Evolutionary conservation across 768 basidiomycete species (phyloP), one percentile per base, ranked within the genome.

Genomic region (Chalciporus piperatus): DNA sequence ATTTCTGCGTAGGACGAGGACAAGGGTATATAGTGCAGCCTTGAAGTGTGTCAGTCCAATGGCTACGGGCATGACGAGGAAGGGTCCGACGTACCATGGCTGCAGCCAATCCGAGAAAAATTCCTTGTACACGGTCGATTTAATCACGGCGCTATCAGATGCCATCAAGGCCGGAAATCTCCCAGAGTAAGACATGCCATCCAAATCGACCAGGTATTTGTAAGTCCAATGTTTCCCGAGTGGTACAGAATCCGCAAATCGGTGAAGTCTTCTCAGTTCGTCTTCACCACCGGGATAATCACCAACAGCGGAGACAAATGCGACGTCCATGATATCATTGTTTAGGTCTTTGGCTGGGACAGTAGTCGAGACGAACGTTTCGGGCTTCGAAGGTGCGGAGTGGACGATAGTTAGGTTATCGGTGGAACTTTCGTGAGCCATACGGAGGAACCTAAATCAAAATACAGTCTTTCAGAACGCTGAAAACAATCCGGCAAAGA

Each of bases 21-120:
- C 30, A 99, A 71, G 0, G 96, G 96, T 58, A 99, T 95, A 65
- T 82, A 99, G 71, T 99, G 96, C 22, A 98, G 76, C 95, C 92
- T 92, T 52, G 12, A 41, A 9, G 0, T 10, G 10, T 3, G 33
- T 55, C 48, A 58, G 27, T 41, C 42, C 8, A 38, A n/a, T 6
- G 0, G 25, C 23, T 35, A 33, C n/a, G n/a, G n/a, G n/a, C 11
- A 11, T 17, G 54, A 14, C 44, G 10, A 27, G 27, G 25, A 41
- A 38, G n/a, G 6, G 46, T 27, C 3, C 41, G 35, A 72, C 79
- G 28, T 61, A 81, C 87, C 94, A 98, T 20, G 95, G 94, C 61
- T 94, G 85, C 37, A 94, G 82, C 92, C 95, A 95, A 49, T 89
- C 92, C 1, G 80, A 84, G 71, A 85, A 95, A 70, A 83, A 98